A percentile compares a stretch with the other conserved stretches of the same genome.
phyloP scores from a whole-genome alignment of 768 basidiomycete species.

The Boletus rubroflammeus region DNA sequence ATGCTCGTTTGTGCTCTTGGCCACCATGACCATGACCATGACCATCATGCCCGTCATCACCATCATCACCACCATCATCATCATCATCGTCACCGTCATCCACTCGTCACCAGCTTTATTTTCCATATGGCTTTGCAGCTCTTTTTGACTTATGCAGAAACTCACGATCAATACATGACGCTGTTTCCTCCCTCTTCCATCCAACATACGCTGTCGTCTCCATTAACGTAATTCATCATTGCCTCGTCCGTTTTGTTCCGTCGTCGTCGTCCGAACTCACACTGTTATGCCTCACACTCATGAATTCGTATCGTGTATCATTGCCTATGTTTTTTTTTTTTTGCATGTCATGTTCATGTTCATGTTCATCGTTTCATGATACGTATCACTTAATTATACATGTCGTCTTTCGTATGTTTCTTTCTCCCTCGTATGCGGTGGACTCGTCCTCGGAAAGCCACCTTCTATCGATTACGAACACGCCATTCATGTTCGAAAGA shows the following conservation, averaged over 20 bases:
- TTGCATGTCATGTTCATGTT: no score
- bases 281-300: background rate
- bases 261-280: background rate
- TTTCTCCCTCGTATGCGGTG: background rate
- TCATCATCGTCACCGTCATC: background rate
- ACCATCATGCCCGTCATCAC: background rate
- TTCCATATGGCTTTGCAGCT: slow-evolving; percentile 2
- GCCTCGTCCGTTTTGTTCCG: background rate
- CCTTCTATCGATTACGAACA: background rate
- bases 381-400: background rate
- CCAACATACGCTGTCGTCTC: background rate
- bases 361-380: background rate
- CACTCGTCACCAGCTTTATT: slow-evolving; percentile 1
- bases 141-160: slow-evolving; percentile 18
- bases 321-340: background rate
- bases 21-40: background rate
- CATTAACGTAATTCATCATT: background rate
- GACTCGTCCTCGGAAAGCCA: background rate
- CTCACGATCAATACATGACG: slow-evolving; percentile 5
- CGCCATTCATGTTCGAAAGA: background rate
- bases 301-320: background rate
- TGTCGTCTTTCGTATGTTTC: background rate
- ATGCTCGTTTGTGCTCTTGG: background rate
- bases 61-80: background rate
- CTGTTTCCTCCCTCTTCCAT: background rate